Conservation (phyloP, 352 stramenopile species). For the Achlya hypogyna region DNA sequence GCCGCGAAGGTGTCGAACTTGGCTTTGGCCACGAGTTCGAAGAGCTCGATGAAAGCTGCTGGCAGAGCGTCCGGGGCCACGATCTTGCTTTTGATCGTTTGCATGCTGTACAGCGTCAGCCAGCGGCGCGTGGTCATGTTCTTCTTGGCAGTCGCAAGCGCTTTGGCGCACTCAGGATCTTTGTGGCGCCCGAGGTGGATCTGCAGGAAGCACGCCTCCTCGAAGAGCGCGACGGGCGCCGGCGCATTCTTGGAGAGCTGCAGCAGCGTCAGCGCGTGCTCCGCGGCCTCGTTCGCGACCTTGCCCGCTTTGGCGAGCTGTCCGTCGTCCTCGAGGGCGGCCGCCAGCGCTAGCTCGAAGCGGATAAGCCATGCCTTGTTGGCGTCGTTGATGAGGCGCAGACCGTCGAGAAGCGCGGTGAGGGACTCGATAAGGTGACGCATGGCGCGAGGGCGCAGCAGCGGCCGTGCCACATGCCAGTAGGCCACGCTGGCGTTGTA, state of each 20-base stretch:
- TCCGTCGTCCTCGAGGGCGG: conserved; percentile 59
- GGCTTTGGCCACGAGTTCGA: conserved; percentile 49
- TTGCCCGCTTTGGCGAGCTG: conserved; percentile 47
- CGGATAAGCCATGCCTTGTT: conserved; percentile 59
- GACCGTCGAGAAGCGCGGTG: conserved; percentile 47
- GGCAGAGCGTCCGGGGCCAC: conserved; percentile 26
- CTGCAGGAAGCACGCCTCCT: conserved; percentile 57
- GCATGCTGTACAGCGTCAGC: conserved; percentile 58
- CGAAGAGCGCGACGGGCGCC: conserved; percentile 28
- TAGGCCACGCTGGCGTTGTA: conserved; percentile 87
- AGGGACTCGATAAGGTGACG: conserved; percentile 68
- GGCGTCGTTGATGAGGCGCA: conserved; percentile 56
- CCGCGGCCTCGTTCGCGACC: conserved; percentile 52
- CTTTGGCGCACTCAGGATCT: conserved; percentile 64
- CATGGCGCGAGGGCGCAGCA: conserved; percentile 73
- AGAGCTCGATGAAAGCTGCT: conserved; percentile 43
- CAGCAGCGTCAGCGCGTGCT: conserved; percentile 43
- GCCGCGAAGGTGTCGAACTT: conserved; percentile 33
- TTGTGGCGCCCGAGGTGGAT: conserved; percentile 67
- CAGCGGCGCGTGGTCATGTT: conserved; percentile 39
- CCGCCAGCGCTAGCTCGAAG: conserved; percentile 56
- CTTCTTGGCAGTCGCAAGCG: conserved; percentile 24
- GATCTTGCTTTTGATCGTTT: conserved; percentile 33
- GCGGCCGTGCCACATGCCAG: conserved; percentile 71
- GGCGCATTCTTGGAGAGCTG: conserved; percentile 26